phyloP scores from a whole-genome alignment of 257 asterid genomes.

The Gentiana macrophylla region DNA sequence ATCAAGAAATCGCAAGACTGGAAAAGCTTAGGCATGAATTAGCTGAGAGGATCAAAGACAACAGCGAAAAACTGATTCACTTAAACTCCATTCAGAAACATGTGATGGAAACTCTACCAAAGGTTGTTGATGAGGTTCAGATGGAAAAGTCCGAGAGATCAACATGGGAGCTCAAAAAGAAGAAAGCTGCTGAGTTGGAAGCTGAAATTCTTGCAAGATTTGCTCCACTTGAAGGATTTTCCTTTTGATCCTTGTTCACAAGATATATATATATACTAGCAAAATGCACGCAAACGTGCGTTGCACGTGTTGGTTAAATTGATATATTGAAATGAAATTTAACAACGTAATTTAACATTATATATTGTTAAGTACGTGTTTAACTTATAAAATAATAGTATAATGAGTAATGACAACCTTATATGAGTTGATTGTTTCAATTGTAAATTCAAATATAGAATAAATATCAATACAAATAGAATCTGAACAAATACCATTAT shows the following conservation, averaged over 20 bases:
- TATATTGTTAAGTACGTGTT: no score
- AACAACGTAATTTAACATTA: no score
- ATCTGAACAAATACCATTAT: no score
- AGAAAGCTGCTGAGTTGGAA: slow-evolving; percentile 20
- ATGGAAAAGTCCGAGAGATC: slow-evolving; percentile 20
- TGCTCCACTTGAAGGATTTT: slow-evolving; percentile 29
- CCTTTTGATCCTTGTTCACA: slow-evolving; percentile 9
- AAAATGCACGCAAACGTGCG: no score
- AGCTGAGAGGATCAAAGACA: slow-evolving; percentile 12
- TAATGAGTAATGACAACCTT: no score
- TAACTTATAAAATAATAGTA: no score
- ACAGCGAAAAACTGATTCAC: slow-evolving; percentile 18
- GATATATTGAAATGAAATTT: no score
- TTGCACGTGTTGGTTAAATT: no score
- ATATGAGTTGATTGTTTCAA: no score
- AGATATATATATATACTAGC: no score
- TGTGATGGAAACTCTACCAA: slow-evolving; percentile 19
- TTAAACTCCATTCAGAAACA: slow-evolving; percentile 10
- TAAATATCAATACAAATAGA: no score
- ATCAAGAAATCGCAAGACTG: slow-evolving; percentile 22
- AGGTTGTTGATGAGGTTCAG: slow-evolving; percentile 26
- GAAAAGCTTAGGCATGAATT: slow-evolving; percentile 17
- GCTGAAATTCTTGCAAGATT: slow-evolving; percentile 21
- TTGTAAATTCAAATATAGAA: no score
- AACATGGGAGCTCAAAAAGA: slow-evolving; percentile 27